A percentile compares a stretch with the other conserved stretches of the same genome.
phyloP scores from a whole-genome alignment of 495 filamentous ascomycete species.

The Talaromyces borbonicus region DNA sequence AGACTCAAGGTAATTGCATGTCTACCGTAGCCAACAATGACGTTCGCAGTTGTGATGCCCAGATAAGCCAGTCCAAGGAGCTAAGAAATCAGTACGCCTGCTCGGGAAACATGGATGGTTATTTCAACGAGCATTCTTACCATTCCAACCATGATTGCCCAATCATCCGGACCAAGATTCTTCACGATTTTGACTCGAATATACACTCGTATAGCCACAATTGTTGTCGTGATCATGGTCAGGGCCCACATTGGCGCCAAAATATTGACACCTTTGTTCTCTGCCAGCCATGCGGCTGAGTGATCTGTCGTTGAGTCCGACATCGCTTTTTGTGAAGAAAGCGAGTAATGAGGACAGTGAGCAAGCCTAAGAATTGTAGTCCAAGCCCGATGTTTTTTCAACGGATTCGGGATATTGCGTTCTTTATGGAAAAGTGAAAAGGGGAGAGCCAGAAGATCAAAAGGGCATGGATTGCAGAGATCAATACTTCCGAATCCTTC shows the following conservation, averaged over 20 bases:
- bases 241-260: conserved; percentile 32
- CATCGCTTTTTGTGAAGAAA: too few relatives aligned
- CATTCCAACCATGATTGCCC: conserved; percentile 34
- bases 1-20: conserved; percentile 9
- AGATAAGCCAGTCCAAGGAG: conserved; percentile 15
- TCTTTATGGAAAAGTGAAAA: too few relatives aligned
- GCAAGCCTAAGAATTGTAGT: too few relatives aligned
- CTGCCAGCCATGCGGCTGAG: conserved; percentile 4
- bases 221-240: conserved; percentile 21
- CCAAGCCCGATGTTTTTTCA: too few relatives aligned
- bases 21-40: conserved; percentile 14
- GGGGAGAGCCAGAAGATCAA: too few relatives aligned
- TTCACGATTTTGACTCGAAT: conserved; percentile 34
- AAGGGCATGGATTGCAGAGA: too few relatives aligned
- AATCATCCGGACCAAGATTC: conserved; percentile 41
- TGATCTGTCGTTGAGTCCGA: neutral
- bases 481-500: too few relatives aligned
- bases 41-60: conserved; percentile 12
- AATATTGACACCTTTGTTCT: conserved; percentile 30
- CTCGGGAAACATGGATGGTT: neutral
- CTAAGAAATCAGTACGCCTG: neutral
- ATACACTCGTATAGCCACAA: conserved; percentile 33
- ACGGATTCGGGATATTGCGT: too few relatives aligned
- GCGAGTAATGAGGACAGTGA: too few relatives aligned
- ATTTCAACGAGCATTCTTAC: conserved; percentile 15